Base-by-base conservation (phyloP, 108 stramenopile species). In the Cyclotella baltica region DNA sequence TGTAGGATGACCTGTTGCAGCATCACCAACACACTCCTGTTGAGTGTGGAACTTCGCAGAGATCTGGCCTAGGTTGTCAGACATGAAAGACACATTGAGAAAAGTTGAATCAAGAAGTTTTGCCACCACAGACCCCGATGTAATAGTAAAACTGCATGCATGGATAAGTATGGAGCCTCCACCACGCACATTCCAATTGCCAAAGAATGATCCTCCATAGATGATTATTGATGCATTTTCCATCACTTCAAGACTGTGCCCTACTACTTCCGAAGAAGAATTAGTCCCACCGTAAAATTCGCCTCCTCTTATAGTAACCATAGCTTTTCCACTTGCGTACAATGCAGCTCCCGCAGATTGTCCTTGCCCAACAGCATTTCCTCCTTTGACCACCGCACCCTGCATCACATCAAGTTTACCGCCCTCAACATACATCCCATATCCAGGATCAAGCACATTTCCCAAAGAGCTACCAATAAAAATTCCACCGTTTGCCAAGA, bases 291-390 rank as follows among this genome's bases (percentile, higher is more conserved):
- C 43, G 33, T 50, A 4, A 52, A 52, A 67, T 4, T 33, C 23
- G 2, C 67, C 67, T 51, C 67, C 67, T 52, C 67, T 48, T 33
- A 67, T 52, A 16, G 51, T 67, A 6, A 67, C 50, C 52, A 19
- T 23, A 25, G 48, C 2, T 8, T 52, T 22, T n/a, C 33, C 33
- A 31, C 20, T 52, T 6, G 33, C 67, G 28, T 67, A 22, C 28
- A 67, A 20, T 29, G 50, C 67, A 52, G 47, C 67, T 52, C 67
- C 43, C 15, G 38, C 25, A 13, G 1, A 3, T 65, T 65, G 43
- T 0, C 38, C 43, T 47, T 65, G 22, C 13, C 16, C 59, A 2
- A 5, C 35, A 15, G 64, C 27, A 27, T 28, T 65, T 3, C 64
- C 64, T 25, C 64, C 64, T 27, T 65, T 25, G 20, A 52, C 31